These are phyloP conservation scores for Blastocystis sp. DNA, from an alignment of 352 stramenopile species.

Conservation along the genomic window DNA sequence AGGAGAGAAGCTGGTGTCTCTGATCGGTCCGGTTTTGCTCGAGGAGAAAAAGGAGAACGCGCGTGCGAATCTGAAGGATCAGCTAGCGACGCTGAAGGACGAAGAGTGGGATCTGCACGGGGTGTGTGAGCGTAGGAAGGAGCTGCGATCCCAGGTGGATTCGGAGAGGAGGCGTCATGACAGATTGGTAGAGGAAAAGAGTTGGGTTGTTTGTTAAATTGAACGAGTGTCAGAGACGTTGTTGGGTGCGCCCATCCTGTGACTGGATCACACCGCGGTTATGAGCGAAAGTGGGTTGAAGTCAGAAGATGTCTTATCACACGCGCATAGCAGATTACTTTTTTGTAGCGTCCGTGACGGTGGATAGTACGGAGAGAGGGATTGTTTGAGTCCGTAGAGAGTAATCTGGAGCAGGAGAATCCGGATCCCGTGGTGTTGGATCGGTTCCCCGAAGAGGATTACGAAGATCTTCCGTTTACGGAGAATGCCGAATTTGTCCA, in stretches of 20 bases:
- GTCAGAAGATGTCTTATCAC: background rate
- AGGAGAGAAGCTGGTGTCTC: background rate
- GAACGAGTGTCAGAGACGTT: too few species aligned
- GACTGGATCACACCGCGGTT: too few species aligned
- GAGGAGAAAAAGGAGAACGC: background rate
- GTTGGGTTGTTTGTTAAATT: too few species aligned
- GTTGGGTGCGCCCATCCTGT: too few species aligned
- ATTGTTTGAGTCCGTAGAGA: background rate
- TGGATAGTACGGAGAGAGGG: background rate
- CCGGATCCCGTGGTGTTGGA: slow-evolving; percentile 14
- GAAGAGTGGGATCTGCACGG: background rate
- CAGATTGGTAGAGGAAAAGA: background rate
- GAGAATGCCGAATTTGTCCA: slow-evolving; percentile 52
- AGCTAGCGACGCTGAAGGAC: background rate
- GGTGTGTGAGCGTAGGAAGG: background rate
- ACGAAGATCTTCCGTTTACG: slow-evolving; percentile 52
- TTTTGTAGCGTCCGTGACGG: slow-evolving; percentile 11
- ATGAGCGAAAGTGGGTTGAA: too few species aligned
- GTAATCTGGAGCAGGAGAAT: slow-evolving; percentile 23
- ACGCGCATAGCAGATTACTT: slow-evolving; percentile 45
- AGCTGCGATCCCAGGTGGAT: background rate
- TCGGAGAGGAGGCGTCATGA: background rate
- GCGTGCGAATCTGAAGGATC: background rate
- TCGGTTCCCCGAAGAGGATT: slow-evolving; percentile 15
- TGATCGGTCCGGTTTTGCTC: background rate